Conservation (phyloP, 768 basidiomycete genomes). For the Kwoniella europaea region DNA sequence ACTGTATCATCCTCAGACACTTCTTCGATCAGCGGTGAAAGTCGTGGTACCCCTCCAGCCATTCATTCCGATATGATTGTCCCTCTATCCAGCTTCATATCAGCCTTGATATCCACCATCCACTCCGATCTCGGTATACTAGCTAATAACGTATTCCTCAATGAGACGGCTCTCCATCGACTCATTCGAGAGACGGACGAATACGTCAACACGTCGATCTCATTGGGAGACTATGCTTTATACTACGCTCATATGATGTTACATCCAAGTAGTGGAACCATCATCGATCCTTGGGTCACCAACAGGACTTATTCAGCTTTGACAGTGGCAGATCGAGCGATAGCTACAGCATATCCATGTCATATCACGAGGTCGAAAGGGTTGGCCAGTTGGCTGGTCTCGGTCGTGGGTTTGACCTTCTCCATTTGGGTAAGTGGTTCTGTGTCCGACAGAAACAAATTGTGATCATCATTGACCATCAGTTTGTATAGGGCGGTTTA, state of each 20-base stretch:
- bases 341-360: neutral
- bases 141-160: neutral
- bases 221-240: neutral
- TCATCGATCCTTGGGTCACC: neutral
- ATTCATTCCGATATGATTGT: neutral
- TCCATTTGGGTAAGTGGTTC: slow-evolving; percentile 8
- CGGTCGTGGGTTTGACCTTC: neutral
- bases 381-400: neutral
- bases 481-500: neutral
- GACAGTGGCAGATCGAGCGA: neutral
- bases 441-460: neutral
- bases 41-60: neutral
- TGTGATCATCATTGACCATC: neutral
- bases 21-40: too few relatives aligned
- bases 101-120: neutral
- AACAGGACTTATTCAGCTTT: neutral
- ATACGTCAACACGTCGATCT: neutral
- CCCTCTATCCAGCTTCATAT: neutral
- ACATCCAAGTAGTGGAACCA: neutral
- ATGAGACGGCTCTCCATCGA: neutral
- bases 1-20: too few relatives aligned
- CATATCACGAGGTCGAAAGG: slow-evolving; percentile 1
- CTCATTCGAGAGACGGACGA: neutral
- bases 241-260: neutral
- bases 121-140: slow-evolving; percentile 1